Evolutionary conservation across 176 grass and related monocot genomes (phyloP), one percentile per base, ranked within the genome.

Genomic region (Metroxylon sagu): DNA sequence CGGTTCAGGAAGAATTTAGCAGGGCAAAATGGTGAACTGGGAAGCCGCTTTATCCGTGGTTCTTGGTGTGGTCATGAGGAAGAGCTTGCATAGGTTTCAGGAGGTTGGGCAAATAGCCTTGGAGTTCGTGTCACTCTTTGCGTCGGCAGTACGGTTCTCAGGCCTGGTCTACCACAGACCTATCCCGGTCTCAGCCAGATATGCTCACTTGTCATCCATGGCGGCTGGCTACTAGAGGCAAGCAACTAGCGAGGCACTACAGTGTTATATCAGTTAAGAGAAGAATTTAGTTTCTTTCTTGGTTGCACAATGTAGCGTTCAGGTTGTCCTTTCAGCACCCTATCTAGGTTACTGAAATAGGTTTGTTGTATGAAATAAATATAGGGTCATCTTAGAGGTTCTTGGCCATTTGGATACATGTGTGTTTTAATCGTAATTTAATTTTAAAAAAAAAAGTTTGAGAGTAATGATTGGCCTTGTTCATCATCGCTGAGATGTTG

Each of bases 11-110:
- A 19, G 53, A 56, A 19, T 25, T 18, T 23, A 25, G 3, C 18
- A 23, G 12, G 12, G 18, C 19, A 61, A 64, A 50, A 64, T 64
- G 61, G 61, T 64, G 14, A 35, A 64, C 19, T 64, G 61, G 61
- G 61, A 64, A 17, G 39, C 18, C 2, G 61, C 61, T 14, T 19
- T 64, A 18, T 50, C 61, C 14, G 25, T 64, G 6, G 61, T 64
- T 31, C 18, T 64, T 3, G 48, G 61, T 12, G 61, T 64, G 48
- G 25, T 50, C 3, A 25, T 64, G 61, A 64, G 61, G 61, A 64
- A 64, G 43, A 64, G 61, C 61, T 19, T 64, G 12, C 25, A 50
- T 18, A 48, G 61, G 39, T 64, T 64, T 7, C 35, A 64, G 49
- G 61, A 64, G 19, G 61, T 64, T 6, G 61, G 61, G 18, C 12